phyloP scores from a whole-genome alignment of 1,284 basidiomycete genomes.

The Pseudozyma flocculosa region DNA sequence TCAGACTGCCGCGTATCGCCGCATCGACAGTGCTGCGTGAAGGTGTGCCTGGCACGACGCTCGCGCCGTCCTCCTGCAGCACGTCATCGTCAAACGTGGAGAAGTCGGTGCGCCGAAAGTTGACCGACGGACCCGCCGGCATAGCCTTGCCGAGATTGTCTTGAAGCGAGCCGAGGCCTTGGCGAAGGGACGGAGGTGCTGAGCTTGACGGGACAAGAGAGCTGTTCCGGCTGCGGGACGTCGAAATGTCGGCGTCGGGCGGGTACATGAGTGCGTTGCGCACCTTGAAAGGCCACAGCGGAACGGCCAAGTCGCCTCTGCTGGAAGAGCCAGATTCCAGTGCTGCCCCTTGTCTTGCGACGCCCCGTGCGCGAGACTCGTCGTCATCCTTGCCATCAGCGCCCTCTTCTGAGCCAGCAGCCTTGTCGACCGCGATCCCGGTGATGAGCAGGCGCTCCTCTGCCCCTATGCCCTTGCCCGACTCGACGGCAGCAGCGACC shows the following conservation, averaged over 20 bases:
- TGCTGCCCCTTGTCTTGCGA: conserved; percentile 5
- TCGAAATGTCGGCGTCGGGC: conserved; percentile 34
- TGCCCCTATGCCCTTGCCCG: conserved; percentile 2
- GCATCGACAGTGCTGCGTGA: conserved; percentile 47
- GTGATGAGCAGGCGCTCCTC: neutral
- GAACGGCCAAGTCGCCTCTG: neutral
- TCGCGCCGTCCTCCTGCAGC: conserved; percentile 8
- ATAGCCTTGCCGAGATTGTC: conserved; percentile 11
- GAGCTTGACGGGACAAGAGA: neutral
- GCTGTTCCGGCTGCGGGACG: conserved; percentile 3
- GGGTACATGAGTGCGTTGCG: conserved; percentile 46
- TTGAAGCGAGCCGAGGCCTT: conserved; percentile 1
- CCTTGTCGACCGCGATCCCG: too few relatives aligned
- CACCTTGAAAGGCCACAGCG: conserved; percentile 26
- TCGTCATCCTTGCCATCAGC: conserved; percentile 16
- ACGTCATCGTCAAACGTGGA: conserved; percentile 1
- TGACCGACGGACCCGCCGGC: neutral
- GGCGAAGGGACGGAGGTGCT: neutral
- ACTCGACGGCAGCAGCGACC: conserved; percentile 10
- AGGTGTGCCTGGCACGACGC: conserved; percentile 18
- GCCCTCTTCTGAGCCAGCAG: conserved; percentile 8
- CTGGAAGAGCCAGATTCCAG: too few relatives aligned
- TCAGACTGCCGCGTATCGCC: conserved; percentile 31
- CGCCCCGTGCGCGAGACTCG: conserved; percentile 18
- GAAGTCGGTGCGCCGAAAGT: conserved; percentile 6